phyloP scores from a whole-genome alignment of 2,329 filamentous ascomycete genomes.

The Blastomyces silverae region DNA sequence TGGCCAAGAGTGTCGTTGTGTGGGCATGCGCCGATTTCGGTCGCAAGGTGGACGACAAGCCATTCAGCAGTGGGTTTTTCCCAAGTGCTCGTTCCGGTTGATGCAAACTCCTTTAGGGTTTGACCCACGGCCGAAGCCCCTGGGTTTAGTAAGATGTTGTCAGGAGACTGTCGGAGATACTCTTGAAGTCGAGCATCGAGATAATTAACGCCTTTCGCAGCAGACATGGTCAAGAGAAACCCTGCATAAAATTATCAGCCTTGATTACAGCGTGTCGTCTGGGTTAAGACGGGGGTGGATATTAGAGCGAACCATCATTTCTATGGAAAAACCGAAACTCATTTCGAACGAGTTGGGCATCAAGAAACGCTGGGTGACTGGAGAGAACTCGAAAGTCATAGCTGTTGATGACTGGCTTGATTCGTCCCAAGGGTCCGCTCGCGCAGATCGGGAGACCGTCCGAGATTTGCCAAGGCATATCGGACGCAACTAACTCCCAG shows the following conservation, averaged over 20 bases:
- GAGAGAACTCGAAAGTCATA: slow-evolving; percentile 10
- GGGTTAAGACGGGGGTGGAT: neutral
- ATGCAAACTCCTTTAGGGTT: neutral
- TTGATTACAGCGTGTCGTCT: neutral
- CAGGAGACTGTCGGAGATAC: slow-evolving; percentile 8
- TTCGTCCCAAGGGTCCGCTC: slow-evolving; percentile 9
- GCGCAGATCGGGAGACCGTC: slow-evolving; percentile 11
- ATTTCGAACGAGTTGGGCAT: slow-evolving; percentile 12
- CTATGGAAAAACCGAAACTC: slow-evolving; percentile 12
- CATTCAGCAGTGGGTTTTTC: slow-evolving; percentile 12
- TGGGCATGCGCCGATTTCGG: slow-evolving; percentile 11
- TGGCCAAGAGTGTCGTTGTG: slow-evolving; percentile 12
- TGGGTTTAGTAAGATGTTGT: slow-evolving; percentile 6
- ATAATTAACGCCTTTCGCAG: slow-evolving; percentile 9
- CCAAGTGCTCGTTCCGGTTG: slow-evolving; percentile 11
- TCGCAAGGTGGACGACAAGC: slow-evolving; percentile 8
- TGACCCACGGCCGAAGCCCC: slow-evolving; percentile 7
- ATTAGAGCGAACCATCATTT: slow-evolving; percentile 7
- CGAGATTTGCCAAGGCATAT: slow-evolving; percentile 10
- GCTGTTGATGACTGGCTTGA: slow-evolving; percentile 9
- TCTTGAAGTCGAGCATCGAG: slow-evolving; percentile 12
- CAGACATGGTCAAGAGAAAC: slow-evolving; percentile 11
- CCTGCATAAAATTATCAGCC: slow-evolving; percentile 6
- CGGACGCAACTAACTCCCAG: slow-evolving; percentile 11
- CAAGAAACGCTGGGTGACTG: slow-evolving; percentile 9